Percentiles rank a stretch among this genome's conserved stretches.
phyloP scores from a whole-genome alignment of 2,329 filamentous ascomycete species.

The Alternaria novae-zelandiae region DNA sequence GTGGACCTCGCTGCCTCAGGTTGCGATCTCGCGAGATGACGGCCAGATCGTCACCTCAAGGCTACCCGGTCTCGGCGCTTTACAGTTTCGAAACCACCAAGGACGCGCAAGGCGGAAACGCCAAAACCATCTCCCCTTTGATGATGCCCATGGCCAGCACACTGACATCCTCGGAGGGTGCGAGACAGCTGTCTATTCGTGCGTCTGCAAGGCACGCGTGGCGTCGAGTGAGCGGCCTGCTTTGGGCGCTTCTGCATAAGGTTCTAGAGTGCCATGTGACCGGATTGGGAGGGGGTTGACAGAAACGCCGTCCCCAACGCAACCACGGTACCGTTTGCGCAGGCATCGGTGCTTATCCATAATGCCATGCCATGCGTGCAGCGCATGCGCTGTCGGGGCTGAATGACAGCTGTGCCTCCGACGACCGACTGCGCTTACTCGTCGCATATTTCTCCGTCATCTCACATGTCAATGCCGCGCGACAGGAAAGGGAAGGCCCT shows the following conservation, averaged over 20 bases:
- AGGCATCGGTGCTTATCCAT: slow-evolving; percentile 8
- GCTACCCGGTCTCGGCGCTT: slow-evolving; percentile 4
- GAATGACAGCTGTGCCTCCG: slow-evolving; percentile 3
- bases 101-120: slow-evolving; percentile 7
- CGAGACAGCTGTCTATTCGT: slow-evolving; percentile 14
- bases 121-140: not conserved
- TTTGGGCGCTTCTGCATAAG: slow-evolving; percentile 7
- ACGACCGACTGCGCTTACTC: not conserved
- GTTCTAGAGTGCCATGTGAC: slow-evolving; percentile 1
- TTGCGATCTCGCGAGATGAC: slow-evolving; percentile 16
- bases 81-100: slow-evolving; percentile 18
- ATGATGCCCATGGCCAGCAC: not conserved
- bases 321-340: slow-evolving; percentile 11
- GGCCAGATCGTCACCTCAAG: slow-evolving; percentile 3
- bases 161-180: not conserved
- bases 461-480: slow-evolving; percentile 23
- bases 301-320: slow-evolving; percentile 5
- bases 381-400: not conserved
- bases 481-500: slow-evolving; percentile 4
- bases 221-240: slow-evolving; percentile 10
- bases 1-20: slow-evolving; percentile 13
- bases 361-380: not conserved
- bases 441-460: not conserved
- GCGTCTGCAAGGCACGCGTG: slow-evolving; percentile 16
- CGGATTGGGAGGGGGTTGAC: slow-evolving; percentile 8